These are phyloP conservation scores for Dovyalis caffra DNA, from an alignment of 345 rosid genomes.

Conservation along the genomic window DNA sequence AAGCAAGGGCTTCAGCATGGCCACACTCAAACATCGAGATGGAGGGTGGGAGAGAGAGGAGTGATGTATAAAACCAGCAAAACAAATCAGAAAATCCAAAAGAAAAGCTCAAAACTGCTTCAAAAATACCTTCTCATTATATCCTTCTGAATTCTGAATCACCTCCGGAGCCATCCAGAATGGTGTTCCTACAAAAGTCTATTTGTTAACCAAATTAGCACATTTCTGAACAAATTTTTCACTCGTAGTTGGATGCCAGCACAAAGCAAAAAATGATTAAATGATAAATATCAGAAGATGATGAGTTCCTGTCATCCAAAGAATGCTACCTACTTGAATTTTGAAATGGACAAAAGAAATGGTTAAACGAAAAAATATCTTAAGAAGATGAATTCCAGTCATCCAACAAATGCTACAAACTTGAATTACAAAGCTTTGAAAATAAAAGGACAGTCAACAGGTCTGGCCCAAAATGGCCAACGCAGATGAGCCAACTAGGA, in stretches of 20 bases:
- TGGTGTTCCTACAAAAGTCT: constrained; percentile 99
- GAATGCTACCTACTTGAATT: background rate
- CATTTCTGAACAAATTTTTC: constrained; percentile 12
- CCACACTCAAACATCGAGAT: constrained; percentile 1
- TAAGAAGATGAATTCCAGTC: background rate
- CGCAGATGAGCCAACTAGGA: background rate
- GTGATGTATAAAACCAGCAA: constrained; percentile 8
- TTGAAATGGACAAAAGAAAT: background rate
- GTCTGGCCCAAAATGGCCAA: background rate
- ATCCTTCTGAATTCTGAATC: constrained; percentile 97
- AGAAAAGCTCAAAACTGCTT: background rate
- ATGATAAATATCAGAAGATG: background rate
- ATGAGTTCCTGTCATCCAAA: background rate
- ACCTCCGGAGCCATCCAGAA: constrained; percentile 99
- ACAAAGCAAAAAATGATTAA: background rate
- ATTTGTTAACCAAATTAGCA: constrained; percentile 45
- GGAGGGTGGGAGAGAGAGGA: constrained; percentile 1
- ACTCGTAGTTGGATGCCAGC: background rate
- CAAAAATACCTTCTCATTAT: constrained; percentile 81
- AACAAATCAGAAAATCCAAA: constrained; percentile 10
- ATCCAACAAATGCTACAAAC: background rate
- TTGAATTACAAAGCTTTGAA: background rate
- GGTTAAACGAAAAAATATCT: background rate
- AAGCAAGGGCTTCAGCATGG: constrained; percentile 20
- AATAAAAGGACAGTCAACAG: background rate